Conservation (phyloP, 2,329 filamentous ascomycete species). For the Trichoderma asperellum region DNA sequence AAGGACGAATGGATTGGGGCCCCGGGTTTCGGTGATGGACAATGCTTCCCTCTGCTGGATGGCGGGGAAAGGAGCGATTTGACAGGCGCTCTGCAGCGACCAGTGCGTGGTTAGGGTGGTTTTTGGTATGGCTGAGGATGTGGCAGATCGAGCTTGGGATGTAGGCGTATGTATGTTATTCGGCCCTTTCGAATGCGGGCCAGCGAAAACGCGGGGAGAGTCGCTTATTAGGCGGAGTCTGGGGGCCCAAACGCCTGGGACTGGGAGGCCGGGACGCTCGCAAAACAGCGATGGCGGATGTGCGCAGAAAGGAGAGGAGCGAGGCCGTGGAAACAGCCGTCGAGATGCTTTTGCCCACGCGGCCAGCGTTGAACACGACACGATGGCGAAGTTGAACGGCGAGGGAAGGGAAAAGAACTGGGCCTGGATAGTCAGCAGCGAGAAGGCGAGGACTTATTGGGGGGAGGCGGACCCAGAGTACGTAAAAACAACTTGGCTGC, state of each 20-base stretch:
- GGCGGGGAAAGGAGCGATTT: conserved; percentile 12
- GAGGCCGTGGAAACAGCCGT: conserved; percentile 10
- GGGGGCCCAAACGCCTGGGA: conserved; percentile 19
- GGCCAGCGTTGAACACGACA: not conserved
- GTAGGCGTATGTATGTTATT: conserved; percentile 28
- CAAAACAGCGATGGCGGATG: not conserved
- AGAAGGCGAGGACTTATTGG: not conserved
- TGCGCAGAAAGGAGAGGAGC: not conserved
- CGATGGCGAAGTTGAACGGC: not conserved
- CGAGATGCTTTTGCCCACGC: not conserved
- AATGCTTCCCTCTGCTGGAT: not conserved
- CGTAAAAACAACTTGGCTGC: conserved; percentile 21
- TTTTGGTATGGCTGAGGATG: conserved; percentile 7
- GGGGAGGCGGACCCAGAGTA: conserved; percentile 24
- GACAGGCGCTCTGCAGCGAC: conserved; percentile 15
- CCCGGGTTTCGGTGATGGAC: conserved; percentile 7
- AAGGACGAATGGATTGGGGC: not conserved
- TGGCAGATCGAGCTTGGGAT: not conserved
- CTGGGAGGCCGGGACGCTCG: conserved; percentile 5
- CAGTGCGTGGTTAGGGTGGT: conserved; percentile 3
- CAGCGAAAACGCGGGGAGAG: conserved; percentile 29
- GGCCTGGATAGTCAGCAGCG: conserved; percentile 21
- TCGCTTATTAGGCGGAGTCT: conserved; percentile 30
- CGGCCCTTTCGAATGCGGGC: conserved; percentile 31
- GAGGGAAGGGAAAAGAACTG: conserved; percentile 18